Conservation (phyloP, 306 rosid genomes). For the Sicyos baderoa region DNA sequence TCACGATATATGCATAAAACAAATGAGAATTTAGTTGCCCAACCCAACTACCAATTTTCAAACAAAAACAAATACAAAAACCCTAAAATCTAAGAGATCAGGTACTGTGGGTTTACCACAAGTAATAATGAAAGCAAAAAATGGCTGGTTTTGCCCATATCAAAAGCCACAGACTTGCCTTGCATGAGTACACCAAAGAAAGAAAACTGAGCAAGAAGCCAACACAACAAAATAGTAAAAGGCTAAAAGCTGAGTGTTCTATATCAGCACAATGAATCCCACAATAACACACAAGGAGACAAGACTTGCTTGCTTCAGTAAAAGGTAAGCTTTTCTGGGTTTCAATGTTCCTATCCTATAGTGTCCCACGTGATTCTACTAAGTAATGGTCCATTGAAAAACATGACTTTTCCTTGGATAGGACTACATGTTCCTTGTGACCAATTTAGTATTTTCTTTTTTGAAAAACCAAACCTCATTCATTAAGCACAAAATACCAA, state of each 20-base stretch:
- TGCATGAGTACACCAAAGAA: background rate
- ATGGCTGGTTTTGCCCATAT: background rate
- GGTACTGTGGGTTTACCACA: background rate
- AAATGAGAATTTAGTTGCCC: background rate
- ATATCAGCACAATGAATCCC: constrained; percentile 10
- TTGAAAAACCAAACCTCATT: no score
- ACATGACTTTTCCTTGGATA: constrained; percentile 2
- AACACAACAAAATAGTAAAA: constrained; percentile 4
- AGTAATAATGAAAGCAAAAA: constrained; percentile 6
- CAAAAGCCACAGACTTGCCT: constrained; percentile 10
- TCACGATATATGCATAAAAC: background rate
- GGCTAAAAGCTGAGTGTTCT: constrained; percentile 13
- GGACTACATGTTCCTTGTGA: constrained; percentile 10
- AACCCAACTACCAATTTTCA: background rate
- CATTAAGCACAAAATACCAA: no score
- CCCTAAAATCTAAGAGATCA: background rate
- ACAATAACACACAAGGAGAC: constrained; percentile 7
- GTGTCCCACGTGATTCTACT: constrained; percentile 16
- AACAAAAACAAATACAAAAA: background rate
- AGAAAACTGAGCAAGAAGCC: constrained; percentile 2
- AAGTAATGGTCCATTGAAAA: background rate
- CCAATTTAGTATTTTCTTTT: background rate
- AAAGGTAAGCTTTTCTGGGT: constrained; percentile 3
- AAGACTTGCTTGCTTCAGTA: background rate
- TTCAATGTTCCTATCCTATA: constrained; percentile 14